phyloP scores from a whole-genome alignment of 1,284 basidiomycete genomes.

The Exobasidium cylindrosporum region DNA sequence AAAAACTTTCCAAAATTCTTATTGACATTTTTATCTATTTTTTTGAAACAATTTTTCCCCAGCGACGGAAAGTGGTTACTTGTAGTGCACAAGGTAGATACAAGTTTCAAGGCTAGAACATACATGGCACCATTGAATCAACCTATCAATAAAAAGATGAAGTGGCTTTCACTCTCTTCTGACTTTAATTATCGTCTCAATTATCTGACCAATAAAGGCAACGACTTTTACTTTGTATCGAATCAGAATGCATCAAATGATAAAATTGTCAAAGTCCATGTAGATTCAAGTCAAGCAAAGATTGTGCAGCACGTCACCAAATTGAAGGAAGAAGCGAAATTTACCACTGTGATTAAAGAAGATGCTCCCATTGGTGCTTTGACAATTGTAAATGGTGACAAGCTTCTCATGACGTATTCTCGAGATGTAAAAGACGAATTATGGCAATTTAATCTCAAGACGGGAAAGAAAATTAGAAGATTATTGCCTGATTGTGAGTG shows the following conservation, averaged over 20 bases:
- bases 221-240: slow-evolving; percentile 49
- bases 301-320: neutral
- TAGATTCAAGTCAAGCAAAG: neutral
- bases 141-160: slow-evolving; percentile 20
- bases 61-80: slow-evolving; percentile 41
- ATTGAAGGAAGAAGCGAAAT: neutral
- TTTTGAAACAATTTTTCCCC: no score
- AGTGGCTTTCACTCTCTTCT: slow-evolving; percentile 43
- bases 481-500: slow-evolving; percentile 65
- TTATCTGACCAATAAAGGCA: slow-evolving; percentile 44
- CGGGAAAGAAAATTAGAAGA: slow-evolving; percentile 64
- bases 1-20: no score
- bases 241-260: slow-evolving; percentile 39
- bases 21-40: neutral
- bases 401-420: slow-evolving; percentile 61
- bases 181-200: slow-evolving; percentile 42
- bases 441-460: slow-evolving; percentile 66
- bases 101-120: slow-evolving; percentile 43
- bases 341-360: no score
- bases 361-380: no score
- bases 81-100: slow-evolving; percentile 43
- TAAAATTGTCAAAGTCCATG: neutral
- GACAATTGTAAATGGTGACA: slow-evolving; percentile 5
- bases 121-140: slow-evolving; percentile 35
- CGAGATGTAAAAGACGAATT: slow-evolving; percentile 79